Evolutionary conservation across 1,139 yeast genomes (phyloP).

Genomic region (Taphrina betulina): DNA sequence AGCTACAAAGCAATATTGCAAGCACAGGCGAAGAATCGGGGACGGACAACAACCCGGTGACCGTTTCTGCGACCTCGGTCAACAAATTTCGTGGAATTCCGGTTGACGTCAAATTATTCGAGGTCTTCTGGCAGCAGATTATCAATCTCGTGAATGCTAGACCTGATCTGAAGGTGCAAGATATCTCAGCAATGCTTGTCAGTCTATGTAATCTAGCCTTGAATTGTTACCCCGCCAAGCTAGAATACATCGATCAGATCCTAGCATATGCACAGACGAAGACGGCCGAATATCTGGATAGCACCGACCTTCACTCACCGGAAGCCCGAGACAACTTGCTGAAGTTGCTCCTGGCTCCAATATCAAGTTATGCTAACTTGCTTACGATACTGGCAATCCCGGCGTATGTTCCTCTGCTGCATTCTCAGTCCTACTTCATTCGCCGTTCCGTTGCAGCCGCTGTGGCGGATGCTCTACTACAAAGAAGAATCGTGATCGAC

Average conservation of each 20-base stretch:
- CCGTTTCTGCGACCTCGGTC: conserved; percentile 4
- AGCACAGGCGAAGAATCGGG: background rate
- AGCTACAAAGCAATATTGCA: conserved; percentile 14
- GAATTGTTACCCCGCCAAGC: conserved; percentile 64
- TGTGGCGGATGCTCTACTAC: conserved; percentile 44
- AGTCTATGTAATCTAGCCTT: conserved; percentile 65
- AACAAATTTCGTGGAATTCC: conserved; percentile 33
- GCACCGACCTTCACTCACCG: conserved; percentile 41
- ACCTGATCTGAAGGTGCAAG: conserved; percentile 64
- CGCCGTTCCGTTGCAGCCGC: conserved; percentile 46
- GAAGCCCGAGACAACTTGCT: conserved; percentile 52
- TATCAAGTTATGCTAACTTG: conserved; percentile 47
- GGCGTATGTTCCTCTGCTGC: conserved; percentile 45
- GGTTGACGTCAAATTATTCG: conserved; percentile 35
- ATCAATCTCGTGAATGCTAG: conserved; percentile 55
- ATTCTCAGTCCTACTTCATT: conserved; percentile 45
- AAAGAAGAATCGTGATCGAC: conserved; percentile 40
- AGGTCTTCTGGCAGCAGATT: conserved; percentile 39
- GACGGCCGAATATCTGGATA: conserved; percentile 44
- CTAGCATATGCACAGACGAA: conserved; percentile 60
- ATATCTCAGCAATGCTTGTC: conserved; percentile 63
- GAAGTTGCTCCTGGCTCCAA: conserved; percentile 59
- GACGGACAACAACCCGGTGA: conserved; percentile 24
- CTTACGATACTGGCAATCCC: conserved; percentile 46
- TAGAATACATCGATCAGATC: conserved; percentile 61